phyloP scores from a whole-genome alignment of 805 yeast species.

The Hanseniaspora clermontiae region DNA sequence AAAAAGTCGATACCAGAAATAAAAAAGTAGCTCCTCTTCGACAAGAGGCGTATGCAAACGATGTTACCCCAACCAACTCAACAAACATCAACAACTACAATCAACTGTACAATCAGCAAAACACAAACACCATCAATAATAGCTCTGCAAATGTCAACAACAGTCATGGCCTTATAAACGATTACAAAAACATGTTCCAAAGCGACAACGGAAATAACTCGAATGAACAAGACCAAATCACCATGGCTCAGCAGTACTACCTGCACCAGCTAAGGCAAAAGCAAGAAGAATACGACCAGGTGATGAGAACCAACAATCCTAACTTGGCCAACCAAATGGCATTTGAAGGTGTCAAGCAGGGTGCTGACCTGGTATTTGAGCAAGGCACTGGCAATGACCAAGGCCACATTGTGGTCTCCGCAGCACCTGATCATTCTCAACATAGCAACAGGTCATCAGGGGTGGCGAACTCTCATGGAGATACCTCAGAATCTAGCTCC shows the following conservation, averaged over 20 bases:
- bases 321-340: conserved; percentile 11
- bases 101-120: not conserved
- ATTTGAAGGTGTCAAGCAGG: conserved; percentile 5
- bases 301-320: not conserved
- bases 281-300: conserved; percentile 1
- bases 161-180: not conserved
- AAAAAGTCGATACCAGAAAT: not conserved
- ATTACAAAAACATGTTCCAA: not conserved
- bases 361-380: conserved; percentile 4
- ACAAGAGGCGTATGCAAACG: not conserved
- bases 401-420: conserved; percentile 10
- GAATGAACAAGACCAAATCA: not conserved
- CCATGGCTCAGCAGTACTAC: conserved; percentile 9
- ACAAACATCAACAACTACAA: not conserved
- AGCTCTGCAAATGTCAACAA: not conserved
- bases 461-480: not conserved
- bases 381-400: conserved; percentile 5
- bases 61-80: not conserved
- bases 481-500: not conserved
- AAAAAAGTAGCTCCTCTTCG: not conserved
- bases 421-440: not conserved
- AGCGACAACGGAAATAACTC: not conserved
- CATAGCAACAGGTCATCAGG: not conserved
- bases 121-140: not conserved
- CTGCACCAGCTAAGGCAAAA: conserved; percentile 4